Conservation (phyloP, 1,284 basidiomycete genomes). For the Exobasidium rhododendri region DNA sequence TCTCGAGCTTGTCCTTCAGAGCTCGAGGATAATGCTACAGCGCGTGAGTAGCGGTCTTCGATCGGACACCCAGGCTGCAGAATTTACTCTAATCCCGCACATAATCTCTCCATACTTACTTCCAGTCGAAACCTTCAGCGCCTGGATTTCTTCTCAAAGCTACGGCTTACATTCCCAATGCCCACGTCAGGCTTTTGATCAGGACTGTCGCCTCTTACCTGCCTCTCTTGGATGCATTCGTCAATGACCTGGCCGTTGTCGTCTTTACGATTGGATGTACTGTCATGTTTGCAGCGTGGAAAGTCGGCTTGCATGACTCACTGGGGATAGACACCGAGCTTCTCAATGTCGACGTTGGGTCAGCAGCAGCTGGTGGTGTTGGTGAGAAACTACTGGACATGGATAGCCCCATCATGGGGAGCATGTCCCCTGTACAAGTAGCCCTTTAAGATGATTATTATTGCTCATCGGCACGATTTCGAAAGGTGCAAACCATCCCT, state of each 20-base stretch:
- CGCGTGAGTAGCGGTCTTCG: slow-evolving; percentile 16
- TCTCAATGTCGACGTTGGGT: background rate
- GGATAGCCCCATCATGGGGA: background rate
- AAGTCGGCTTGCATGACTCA: slow-evolving; percentile 7
- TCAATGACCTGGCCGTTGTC: slow-evolving; percentile 31
- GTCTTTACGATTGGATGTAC: slow-evolving; percentile 36
- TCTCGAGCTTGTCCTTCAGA: slow-evolving; percentile 43
- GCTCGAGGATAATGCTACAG: slow-evolving; percentile 33
- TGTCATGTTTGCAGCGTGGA: slow-evolving; percentile 23
- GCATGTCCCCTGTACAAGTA: background rate
- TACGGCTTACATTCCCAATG: slow-evolving; percentile 7
- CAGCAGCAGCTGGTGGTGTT: background rate
- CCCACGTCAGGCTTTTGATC: slow-evolving; percentile 9
- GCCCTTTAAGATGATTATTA: background rate
- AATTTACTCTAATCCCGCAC: slow-evolving; percentile 5
- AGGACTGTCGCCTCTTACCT: slow-evolving; percentile 7
- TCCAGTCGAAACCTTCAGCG: slow-evolving; percentile 12
- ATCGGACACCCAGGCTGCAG: background rate
- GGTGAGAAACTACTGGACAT: background rate
- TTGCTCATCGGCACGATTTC: background rate
- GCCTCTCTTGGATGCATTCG: slow-evolving; percentile 8
- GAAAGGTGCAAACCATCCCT: too few species aligned
- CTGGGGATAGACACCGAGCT: background rate
- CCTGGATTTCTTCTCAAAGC: slow-evolving; percentile 13
- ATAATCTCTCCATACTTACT: background rate